Conservation (phyloP, 75 land plant genomes). For the Cupressus sempervirens region DNA sequence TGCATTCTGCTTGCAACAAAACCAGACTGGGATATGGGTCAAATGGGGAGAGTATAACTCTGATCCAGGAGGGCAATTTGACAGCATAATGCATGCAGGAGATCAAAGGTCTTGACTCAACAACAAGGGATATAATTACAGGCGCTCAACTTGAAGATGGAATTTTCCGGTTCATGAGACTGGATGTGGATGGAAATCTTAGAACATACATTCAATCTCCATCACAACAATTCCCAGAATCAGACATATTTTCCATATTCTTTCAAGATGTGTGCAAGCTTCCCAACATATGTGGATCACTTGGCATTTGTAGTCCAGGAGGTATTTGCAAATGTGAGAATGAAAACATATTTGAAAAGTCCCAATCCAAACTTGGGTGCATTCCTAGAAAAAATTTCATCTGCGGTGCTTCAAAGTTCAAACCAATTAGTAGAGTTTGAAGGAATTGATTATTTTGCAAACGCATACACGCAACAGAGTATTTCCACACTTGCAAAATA, state of each 20-base stretch:
- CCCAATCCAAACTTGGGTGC: slow-evolving; percentile 9
- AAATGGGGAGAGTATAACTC: slow-evolving; percentile 6
- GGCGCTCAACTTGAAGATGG: neutral
- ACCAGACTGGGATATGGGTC: slow-evolving; percentile 7
- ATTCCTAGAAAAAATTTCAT: neutral
- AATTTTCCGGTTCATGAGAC: slow-evolving; percentile 7
- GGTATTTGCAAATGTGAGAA: slow-evolving; percentile 15
- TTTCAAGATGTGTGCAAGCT: slow-evolving; percentile 11
- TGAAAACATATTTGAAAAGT: neutral
- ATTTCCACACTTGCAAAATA: slow-evolving; percentile 16
- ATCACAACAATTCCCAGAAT: neutral
- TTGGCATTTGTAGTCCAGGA: slow-evolving; percentile 15
- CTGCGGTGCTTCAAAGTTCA: neutral
- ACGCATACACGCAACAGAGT: slow-evolving; percentile 9
- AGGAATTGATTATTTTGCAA: slow-evolving; percentile 16
- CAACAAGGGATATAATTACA: neutral
- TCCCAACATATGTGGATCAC: slow-evolving; percentile 12
- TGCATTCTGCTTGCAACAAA: slow-evolving; percentile 12
- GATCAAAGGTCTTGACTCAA: neutral
- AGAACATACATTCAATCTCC: slow-evolving; percentile 11
- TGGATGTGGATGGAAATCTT: slow-evolving; percentile 19
- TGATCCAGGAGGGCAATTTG: neutral
- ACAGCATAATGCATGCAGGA: slow-evolving; percentile 9
- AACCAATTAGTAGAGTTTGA: slow-evolving; percentile 12
- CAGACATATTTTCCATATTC: slow-evolving; percentile 9